Evolutionary conservation across 805 yeast species (phyloP).

Genomic region (Ogataea nakhonphanomensis): DNA sequence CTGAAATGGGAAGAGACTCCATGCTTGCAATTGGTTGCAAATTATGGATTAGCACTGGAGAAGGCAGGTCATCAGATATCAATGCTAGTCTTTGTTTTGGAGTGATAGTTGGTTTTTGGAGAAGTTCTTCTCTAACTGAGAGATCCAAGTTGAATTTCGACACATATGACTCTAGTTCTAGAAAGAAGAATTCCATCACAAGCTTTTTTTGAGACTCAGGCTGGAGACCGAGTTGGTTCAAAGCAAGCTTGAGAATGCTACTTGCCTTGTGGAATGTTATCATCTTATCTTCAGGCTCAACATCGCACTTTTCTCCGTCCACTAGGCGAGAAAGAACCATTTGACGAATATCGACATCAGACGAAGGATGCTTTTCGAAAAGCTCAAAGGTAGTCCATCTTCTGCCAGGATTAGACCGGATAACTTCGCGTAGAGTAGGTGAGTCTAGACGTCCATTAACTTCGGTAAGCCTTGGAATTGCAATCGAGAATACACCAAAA

Average conservation of each 20-base stretch:
- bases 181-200: constrained; percentile 2
- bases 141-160: neutral
- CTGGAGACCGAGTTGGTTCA: neutral
- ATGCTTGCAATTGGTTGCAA: constrained; percentile 2
- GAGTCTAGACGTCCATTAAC: constrained; percentile 8
- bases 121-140: neutral
- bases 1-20: neutral
- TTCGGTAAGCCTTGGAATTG: constrained; percentile 6
- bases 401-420: constrained; percentile 37
- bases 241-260: constrained; percentile 1
- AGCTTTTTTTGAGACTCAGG: neutral
- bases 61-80: constrained; percentile 1
- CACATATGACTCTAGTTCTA: constrained; percentile 5
- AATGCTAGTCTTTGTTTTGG: constrained; percentile 1
- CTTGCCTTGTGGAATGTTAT: constrained; percentile 6
- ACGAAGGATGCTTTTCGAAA: constrained; percentile 13
- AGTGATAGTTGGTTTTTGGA: neutral
- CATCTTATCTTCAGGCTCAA: constrained; percentile 6
- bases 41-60: neutral
- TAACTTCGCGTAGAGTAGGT: constrained; percentile 23
- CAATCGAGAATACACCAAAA: constrained; percentile 25
- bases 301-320: constrained; percentile 8
- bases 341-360: constrained; percentile 1
- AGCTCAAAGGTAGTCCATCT: constrained; percentile 34
- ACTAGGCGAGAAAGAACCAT: constrained; percentile 5